These are phyloP conservation scores for Yarrowia keelungensis DNA, from an alignment of 805 yeast species.

Conservation along the genomic window DNA sequence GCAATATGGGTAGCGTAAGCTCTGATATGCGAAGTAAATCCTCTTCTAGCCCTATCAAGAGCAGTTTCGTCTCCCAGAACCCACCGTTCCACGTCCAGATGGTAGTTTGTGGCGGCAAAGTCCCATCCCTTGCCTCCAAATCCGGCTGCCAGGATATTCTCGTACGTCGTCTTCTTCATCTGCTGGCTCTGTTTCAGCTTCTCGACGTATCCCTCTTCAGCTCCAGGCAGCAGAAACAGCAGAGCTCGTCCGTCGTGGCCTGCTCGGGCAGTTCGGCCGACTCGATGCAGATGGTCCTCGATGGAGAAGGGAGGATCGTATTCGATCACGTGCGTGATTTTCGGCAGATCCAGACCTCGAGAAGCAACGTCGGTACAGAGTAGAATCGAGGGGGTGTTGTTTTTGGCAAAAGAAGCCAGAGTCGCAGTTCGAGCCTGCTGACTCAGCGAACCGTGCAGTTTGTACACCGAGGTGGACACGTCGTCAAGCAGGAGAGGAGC, in stretches of 20 bases:
- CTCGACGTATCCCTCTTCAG: constrained; percentile 82
- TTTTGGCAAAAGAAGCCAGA: constrained; percentile 59
- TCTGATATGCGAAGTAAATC: constrained; percentile 85
- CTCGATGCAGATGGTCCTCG: constrained; percentile 95
- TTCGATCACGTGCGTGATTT: constrained; percentile 84
- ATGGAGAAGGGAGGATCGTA: constrained; percentile 93
- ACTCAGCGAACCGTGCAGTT: constrained; percentile 88
- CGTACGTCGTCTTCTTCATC: constrained; percentile 47
- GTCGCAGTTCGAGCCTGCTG: constrained; percentile 86
- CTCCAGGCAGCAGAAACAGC: constrained; percentile 84
- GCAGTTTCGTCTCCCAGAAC: constrained; percentile 69
- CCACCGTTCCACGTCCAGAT: constrained; percentile 87
- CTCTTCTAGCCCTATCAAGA: constrained; percentile 74
- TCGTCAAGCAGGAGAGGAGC: constrained; percentile 59
- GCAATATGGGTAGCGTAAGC: constrained; percentile 96
- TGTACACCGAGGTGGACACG: constrained; percentile 59
- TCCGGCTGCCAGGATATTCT: constrained; percentile 47
- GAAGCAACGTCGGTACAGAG: constrained; percentile 98
- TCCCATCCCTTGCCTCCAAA: constrained; percentile 73
- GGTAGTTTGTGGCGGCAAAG: constrained; percentile 95
- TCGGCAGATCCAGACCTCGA: constrained; percentile 92
- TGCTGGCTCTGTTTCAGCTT: constrained; percentile 65
- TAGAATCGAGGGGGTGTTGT: constrained; percentile 57
- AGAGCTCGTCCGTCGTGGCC: constrained; percentile 82
- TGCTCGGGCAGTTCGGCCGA: constrained; percentile 98